phyloP scores from a whole-genome alignment of 768 basidiomycete genomes.

The Tremella fuciformis region DNA sequence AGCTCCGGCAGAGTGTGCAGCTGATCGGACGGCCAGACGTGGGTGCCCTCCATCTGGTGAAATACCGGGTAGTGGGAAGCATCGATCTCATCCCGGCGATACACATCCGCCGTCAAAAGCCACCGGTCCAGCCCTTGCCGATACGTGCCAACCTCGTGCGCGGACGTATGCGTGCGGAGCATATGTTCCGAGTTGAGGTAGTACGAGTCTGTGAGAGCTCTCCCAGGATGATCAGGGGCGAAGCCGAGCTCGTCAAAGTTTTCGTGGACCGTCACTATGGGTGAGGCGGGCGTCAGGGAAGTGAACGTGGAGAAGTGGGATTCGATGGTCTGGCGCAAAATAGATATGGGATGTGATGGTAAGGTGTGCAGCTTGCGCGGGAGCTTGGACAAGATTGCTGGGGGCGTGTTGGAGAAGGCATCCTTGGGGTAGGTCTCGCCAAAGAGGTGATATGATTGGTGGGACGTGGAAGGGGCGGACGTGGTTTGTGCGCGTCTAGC shows the following conservation, averaged over 20 bases:
- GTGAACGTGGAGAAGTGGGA: slow-evolving; percentile 70
- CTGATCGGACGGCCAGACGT: slow-evolving; percentile 60
- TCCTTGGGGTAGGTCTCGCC: slow-evolving; percentile 65
- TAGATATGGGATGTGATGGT: slow-evolving; percentile 78
- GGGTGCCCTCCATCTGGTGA: slow-evolving; percentile 95
- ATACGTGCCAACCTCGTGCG: slow-evolving; percentile 94
- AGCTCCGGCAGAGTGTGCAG: slow-evolving; percentile 65
- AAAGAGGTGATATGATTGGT: slow-evolving; percentile 31
- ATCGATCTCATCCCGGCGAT: slow-evolving; percentile 97
- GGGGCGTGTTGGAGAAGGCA: slow-evolving; percentile 75
- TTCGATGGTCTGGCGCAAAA: slow-evolving; percentile 78
- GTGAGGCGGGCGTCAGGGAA: slow-evolving; percentile 73
- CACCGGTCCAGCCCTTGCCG: slow-evolving; percentile 68
- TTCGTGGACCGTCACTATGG: slow-evolving; percentile 81
- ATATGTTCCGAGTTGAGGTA: slow-evolving; percentile 86
- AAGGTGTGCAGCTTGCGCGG: slow-evolving; percentile 70
- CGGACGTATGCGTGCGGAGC: slow-evolving; percentile 97
- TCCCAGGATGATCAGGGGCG: slow-evolving; percentile 86
- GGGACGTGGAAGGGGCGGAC: not conserved
- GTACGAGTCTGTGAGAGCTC: slow-evolving; percentile 86
- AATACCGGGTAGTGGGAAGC: slow-evolving; percentile 95
- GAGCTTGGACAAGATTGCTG: slow-evolving; percentile 78
- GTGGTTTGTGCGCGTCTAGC: not conserved
- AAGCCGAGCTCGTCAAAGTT: slow-evolving; percentile 97
- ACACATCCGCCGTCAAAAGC: slow-evolving; percentile 94